Base-by-base conservation (phyloP, 768 basidiomycete species). In the Mycena galopus region DNA sequence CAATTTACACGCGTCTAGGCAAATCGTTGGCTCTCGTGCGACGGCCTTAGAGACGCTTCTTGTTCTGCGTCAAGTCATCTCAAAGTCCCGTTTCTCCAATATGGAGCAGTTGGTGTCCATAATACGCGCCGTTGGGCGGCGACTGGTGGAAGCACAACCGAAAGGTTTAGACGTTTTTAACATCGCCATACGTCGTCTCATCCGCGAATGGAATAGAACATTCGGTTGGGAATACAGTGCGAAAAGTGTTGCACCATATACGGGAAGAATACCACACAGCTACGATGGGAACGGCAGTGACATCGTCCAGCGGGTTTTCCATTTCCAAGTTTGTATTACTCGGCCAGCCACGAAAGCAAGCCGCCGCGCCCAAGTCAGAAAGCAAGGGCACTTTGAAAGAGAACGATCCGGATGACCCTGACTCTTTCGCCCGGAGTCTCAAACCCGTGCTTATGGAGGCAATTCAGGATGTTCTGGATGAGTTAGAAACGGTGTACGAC, bases 361-460 rank as follows among this genome's bases (percentile, higher is more conserved):
- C 79, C 19, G 73, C 80, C 10, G 69, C 78, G 42, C 83, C 82
- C 69, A 87, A 87, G 76, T 81, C 86, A 2, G 91, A 93, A 65
- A 86, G 80, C 56, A 89, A 87, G 59, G 87, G 85, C 9, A 88
- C 88, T 3, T 80, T 93, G 53, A 91, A 87, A 73, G 93, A 94
- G 80, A 87, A 92, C 77, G 90, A 94, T 80, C 84, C 89, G 0
- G 89, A 93, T 66, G 94, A 94, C 80, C 93, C 92, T 0, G 93
- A 95, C 77, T 91, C 92, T 19, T 94, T 95, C 77, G 91, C 94
- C 11, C 84, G 87, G 47, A 89, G 89, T 39, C 81, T 99, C 62
- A 98, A 97, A 82, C 97, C 97, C 3, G 93, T 98, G 1, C 87
- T 99, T 65, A 96, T 98, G 88, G 96, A 98, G 81, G 98, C 96